These are phyloP conservation scores for Podospora bellae-mahoneyi DNA, from an alignment of 495 filamentous ascomycete species.

Conservation along the genomic window DNA sequence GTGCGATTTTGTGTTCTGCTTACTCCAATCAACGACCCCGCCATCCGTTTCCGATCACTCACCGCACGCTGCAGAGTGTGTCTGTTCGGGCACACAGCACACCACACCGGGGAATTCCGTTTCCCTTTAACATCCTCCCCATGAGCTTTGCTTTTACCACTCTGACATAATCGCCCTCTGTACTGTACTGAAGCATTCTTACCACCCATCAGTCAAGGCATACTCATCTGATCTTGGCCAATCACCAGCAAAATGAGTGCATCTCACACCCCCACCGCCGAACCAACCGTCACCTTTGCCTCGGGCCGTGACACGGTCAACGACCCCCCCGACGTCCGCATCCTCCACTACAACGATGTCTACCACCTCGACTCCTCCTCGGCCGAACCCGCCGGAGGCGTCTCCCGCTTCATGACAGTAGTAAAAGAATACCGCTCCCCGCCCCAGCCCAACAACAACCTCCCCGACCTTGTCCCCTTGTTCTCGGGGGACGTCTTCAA, in stretches of 20 bases:
- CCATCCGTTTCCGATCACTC: too few relatives aligned
- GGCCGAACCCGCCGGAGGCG: constrained; percentile 75
- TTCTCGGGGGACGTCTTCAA: constrained; percentile 95
- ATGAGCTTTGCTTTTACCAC: too few relatives aligned
- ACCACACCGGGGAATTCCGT: background rate
- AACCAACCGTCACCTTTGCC: constrained; percentile 45
- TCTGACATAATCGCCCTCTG: background rate
- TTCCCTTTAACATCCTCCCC: background rate
- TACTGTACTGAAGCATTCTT: background rate
- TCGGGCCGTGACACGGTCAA: constrained; percentile 37
- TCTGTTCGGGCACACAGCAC: background rate
- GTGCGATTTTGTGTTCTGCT: too few relatives aligned
- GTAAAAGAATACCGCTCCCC: constrained; percentile 66
- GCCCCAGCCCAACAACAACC: constrained; percentile 45
- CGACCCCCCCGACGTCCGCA: constrained; percentile 63
- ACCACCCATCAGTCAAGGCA: constrained; percentile 5
- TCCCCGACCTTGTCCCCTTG: constrained; percentile 66
- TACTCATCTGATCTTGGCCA: background rate
- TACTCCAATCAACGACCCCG: background rate
- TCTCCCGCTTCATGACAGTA: constrained; percentile 74
- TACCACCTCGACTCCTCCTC: constrained; percentile 79
- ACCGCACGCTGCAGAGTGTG: too few relatives aligned
- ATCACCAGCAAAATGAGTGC: constrained; percentile 15
- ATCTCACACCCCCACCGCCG: constrained; percentile 16
- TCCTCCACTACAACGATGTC: constrained; percentile 89